Base-by-base conservation (phyloP, 2,329 filamentous ascomycete species). In the Boeremia exigua region DNA sequence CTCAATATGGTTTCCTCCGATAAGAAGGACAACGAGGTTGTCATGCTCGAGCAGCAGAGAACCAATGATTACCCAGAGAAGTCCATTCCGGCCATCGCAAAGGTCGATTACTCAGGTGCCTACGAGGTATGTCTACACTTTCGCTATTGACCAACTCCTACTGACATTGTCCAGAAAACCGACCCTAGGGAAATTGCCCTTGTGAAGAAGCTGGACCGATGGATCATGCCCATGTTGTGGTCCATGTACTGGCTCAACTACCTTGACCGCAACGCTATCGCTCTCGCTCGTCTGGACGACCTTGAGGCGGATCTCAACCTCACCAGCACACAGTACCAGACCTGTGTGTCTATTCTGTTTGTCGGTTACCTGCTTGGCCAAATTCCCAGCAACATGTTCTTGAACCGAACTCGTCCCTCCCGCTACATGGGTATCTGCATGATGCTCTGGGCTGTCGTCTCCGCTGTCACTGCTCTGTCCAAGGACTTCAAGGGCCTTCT, bases 191-290 rank as follows among this genome's bases (percentile, higher is more conserved):
- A 72, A 44, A 74, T 75, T 17, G 70, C 68, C 2, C 59, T 74
- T 12, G 70, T 74, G 72, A 83, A 86, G 63, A 92, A 91, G 77
- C 86, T 92, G 50, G 90, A 92, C 69, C 65, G 82, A 17, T 82
- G 88, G 47, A 56, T 92, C 72, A 78, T 91, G 64, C 88, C 88
- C 0, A 86, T 87, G 75, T 79, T 92, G 54, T 84, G 92, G 43
- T 72, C 91, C 61, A 89, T 92, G 78, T 92, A 91, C 68, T 90
- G 92, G 70, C 73, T 89, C 77, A 91, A 92, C 75, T 92, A 90
- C 72, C 75, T 89, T 15, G 86, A 88, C 65, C 79, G 86, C 32
- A 88, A 88, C 70, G 88, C 89, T 72, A 88, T 90, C 59, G 86
- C 86, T 2, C 82, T 86, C 1, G 88, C 88, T 1, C 81, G 84